Evolutionary conservation across 169 alveolate species (phyloP), one percentile per base, ranked within the genome.

Genomic region (Theileria orientalis): DNA sequence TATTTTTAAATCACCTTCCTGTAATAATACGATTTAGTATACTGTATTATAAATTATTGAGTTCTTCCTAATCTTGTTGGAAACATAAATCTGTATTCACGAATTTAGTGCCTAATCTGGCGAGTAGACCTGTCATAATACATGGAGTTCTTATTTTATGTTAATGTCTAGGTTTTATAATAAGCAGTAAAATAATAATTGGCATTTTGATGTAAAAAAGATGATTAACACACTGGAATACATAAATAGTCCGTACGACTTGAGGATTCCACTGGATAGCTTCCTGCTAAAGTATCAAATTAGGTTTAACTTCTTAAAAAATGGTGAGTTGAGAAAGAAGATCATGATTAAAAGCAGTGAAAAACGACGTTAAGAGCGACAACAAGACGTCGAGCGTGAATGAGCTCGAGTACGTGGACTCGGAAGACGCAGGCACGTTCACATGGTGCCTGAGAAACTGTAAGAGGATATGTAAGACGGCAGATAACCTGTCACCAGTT

Each of bases 351-450:
- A 27, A 54, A 9, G 52, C 11, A 44, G 73, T 23, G 66, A 40
- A 64, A 40, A 21, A 40, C 40, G 63, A 51, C 23, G 40, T 14
- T 13, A 19, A 52, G 7, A 32, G 1, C n/a, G 68, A 51, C 19
- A 44, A 27, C 3, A 27, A 61, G n/a, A 1, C 42, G 27, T 1
- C 60, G 21, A 72, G 60, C 3, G 69, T 33, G 2, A 27, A 27
- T 52, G 77, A 69, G 23, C 46, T 27, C 29, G 29, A 30, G 37
- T 61, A 25, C 23, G 76, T 69, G 21, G 49, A 74, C 25, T 14
- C 63, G 5, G 83, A 27, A 19, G 84, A 80, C 52, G 30, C 64
- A 5, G 88, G 88, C 3, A 80, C 88, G 3, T 54, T 80, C 16
- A 70, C 30, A 9, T 80, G 84, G 83, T 80, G 88, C 69, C 27